Evolutionary conservation across 768 basidiomycete genomes (phyloP), one percentile per base, ranked within the genome.

Genomic region (Asterophora lycoperdoides): DNA sequence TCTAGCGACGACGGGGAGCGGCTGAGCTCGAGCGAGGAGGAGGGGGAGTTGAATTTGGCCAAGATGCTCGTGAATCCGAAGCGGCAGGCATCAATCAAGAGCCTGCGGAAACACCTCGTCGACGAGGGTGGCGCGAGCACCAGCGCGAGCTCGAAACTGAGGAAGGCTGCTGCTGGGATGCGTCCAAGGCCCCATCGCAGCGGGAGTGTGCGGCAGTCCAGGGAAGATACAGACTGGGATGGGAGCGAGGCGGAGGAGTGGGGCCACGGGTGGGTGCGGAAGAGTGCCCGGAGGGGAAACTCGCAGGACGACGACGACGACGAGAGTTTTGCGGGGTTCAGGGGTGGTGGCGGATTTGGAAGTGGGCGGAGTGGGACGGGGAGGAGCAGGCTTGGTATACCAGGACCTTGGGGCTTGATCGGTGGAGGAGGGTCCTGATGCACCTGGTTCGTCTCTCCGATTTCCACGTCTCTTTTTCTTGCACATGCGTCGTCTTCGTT

Each of bases 41-140:
- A 68, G 6, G 71, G 71, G 13, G 86, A 87, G 58, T 67, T 87
- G 39, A 76, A 81, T 58, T 71, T 89, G 34, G 81, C 84, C 13
- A 74, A 76, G 20, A 73, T 89, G 47, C 78, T 89, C 30, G 79
- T 85, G 20, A 84, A 80, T 7, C 75, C 87, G 15, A 85, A 81
- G 61, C 72, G 86, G 20, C 86, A 89, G 59, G 76, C 81, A 51
- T 87, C 86, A 14, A 88, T 89, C 53, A 78, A 72, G 56, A 87
- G 85, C 61, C 67, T 89, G 48, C 72, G 85, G 48, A 81, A 72
- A 52, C 86, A 87, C 56, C 69, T 89, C 33, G 13, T 54, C 32
- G 11, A 9, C 23, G 13, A 33, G 28, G 44, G 45, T 1, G 53
- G 50, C 19, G 38, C 53, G 36, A 53, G 48, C 19, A 35, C 53